Percentiles rank a stretch among this genome's conserved stretches.
phyloP scores from a whole-genome alignment of 2,329 filamentous ascomycete genomes.

The Oidium heveae region DNA sequence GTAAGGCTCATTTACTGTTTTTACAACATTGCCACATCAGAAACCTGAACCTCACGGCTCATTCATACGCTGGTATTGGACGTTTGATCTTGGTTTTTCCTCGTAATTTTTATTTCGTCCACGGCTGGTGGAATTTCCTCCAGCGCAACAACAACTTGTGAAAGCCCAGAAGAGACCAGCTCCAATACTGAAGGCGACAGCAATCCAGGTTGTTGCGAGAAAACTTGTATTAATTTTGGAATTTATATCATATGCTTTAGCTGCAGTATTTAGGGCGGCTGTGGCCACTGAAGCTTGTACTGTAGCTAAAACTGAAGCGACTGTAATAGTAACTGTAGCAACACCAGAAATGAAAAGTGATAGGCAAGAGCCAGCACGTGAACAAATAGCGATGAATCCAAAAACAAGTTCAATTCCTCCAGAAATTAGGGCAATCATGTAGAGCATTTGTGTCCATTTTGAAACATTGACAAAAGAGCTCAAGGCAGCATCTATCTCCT shows the following conservation, averaged over 20 bases:
- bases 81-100: slow-evolving; percentile 11
- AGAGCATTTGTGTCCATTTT: slow-evolving; percentile 66
- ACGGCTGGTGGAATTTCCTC: slow-evolving; percentile 3
- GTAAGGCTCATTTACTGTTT: no score
- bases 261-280: slow-evolving; percentile 37
- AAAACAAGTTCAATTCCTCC: slow-evolving; percentile 49
- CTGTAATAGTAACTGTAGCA: slow-evolving; percentile 27
- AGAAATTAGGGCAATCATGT: slow-evolving; percentile 44
- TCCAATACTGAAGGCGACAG: slow-evolving; percentile 48
- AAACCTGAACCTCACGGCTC: slow-evolving; percentile 9
- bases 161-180: slow-evolving; percentile 78
- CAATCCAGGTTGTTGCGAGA: slow-evolving; percentile 54
- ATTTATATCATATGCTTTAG: slow-evolving; percentile 46
- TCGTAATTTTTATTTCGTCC: slow-evolving; percentile 5
- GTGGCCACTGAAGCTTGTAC: slow-evolving; percentile 46
- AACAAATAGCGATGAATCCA: slow-evolving; percentile 64
- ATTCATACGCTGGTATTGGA: slow-evolving; percentile 21
- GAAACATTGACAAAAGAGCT: slow-evolving; percentile 47
- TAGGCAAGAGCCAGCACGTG: slow-evolving; percentile 53
- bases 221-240: slow-evolving; percentile 41
- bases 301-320: slow-evolving; percentile 47
- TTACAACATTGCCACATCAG: no score
- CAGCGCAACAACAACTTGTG: slow-evolving; percentile 63
- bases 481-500: slow-evolving; percentile 39
- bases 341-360: slow-evolving; percentile 54